A percentile compares a stretch with the other conserved stretches of the same genome.
These are phyloP conservation scores for Monosporascus sp. DNA, from an alignment of 2,329 filamentous ascomycete species.

Conservation along the genomic window DNA sequence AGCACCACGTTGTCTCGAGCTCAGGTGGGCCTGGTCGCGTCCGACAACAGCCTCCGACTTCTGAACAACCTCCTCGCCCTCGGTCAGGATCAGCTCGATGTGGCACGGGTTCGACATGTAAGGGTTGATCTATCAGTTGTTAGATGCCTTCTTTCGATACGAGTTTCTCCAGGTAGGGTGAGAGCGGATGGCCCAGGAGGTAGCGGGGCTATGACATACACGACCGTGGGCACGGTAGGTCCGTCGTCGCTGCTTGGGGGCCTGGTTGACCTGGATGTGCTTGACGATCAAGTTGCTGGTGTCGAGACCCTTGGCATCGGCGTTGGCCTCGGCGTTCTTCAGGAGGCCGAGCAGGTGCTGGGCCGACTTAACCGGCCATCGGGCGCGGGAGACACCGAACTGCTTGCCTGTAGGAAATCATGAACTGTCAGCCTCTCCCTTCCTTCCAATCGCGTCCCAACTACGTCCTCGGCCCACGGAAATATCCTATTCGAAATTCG, in stretches of 20 bases:
- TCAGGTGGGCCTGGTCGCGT: constrained; percentile 65
- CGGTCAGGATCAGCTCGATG: constrained; percentile 99
- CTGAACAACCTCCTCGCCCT: constrained; percentile 91
- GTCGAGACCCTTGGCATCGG: constrained; percentile 94
- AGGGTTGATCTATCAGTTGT: constrained; percentile 79
- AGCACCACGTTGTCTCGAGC: constrained; percentile 84
- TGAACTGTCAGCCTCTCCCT: constrained; percentile 14
- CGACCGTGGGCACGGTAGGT: constrained; percentile 99
- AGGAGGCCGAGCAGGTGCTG: constrained; percentile 96
- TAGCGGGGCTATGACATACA: constrained; percentile 58
- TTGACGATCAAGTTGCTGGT: constrained; percentile 97
- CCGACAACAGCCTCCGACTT: constrained; percentile 70
- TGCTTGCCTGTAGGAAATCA: constrained; percentile 70
- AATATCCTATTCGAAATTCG: constrained; percentile 36
- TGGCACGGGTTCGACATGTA: constrained; percentile 99
- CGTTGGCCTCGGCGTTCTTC: constrained; percentile 96
- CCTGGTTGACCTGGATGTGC: constrained; percentile 99
- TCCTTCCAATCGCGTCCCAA: not conserved
- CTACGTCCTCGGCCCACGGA: not conserved
- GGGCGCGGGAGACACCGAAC: constrained; percentile 95
- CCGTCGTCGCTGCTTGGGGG: constrained; percentile 96
- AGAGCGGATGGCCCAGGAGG: not conserved
- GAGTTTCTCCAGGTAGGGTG: not conserved
- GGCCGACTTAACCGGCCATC: constrained; percentile 99
- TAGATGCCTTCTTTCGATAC: constrained; percentile 12